Base-by-base conservation (phyloP, 2,329 filamentous ascomycete species). In the Diaporthe amygdali region DNA sequence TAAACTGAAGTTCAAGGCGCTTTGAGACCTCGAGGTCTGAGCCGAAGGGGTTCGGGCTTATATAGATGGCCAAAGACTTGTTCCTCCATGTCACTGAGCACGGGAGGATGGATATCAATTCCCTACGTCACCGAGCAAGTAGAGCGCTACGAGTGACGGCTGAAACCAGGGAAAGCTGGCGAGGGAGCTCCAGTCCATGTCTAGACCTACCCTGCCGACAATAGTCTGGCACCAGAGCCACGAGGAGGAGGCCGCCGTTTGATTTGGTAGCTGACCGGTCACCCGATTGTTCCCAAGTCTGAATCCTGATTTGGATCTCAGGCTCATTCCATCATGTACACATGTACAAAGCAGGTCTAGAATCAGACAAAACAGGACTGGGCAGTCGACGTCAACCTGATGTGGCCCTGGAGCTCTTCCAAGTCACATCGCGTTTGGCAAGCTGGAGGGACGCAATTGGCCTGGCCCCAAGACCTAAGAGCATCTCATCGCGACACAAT, bases 91-190 rank as follows among this genome's bases (percentile, higher is more conserved):
- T 30, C 25, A 34, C 30, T 15, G 41, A 68, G 27, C 17, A 20
- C 41, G 52, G 46, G 66, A 49, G 30, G 20, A 56, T 14, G 52
- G 34, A 56, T 10, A 17, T 39, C 37, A n/a, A 32, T 46, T n/a
- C 52, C 32, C 66, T 68, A 68, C 66, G 66, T 68, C 66, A 68
- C 66, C 66, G 30, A 59, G n/a, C 30, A 39, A 37, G 46, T 52
- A 52, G 51, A 39, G 41, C 55, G 25, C 41, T 22, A 41, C n/a
- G 30, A 37, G 27, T 22, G 10, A 30, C 25, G 22, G 52, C 54
- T 67, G 66, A 47, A 46, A 68, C 66, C 66, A 68, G 66, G 66
- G n/a, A 68, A 68, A 68, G 66, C 52, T 49, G 39, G 39, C 39
- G 47, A 47, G 41, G 15, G 47, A 41, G 66, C 51, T 49, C 54